These are phyloP conservation scores for Eucalyptus microcorys DNA, from an alignment of 345 rosid genomes.

Conservation along the genomic window DNA sequence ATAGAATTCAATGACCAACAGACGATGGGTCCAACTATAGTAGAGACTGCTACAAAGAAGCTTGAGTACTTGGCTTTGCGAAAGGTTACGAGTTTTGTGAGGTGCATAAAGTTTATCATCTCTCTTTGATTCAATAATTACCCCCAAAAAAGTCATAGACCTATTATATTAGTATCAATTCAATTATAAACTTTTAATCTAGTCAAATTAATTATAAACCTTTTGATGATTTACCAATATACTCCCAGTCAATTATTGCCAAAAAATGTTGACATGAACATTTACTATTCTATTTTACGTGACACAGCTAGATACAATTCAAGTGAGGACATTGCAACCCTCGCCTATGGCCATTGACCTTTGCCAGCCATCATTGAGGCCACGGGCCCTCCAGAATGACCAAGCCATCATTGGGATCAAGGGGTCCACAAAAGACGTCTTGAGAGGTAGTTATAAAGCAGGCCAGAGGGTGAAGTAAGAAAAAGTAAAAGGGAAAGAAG, in stretches of 20 bases:
- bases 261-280: no score
- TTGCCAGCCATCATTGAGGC: accelerated
- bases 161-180: accelerated
- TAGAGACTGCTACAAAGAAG: background rate
- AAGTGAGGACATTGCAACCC: accelerated
- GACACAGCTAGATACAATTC: accelerated
- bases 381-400: no score
- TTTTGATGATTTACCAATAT: accelerated
- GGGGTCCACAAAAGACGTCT: no score
- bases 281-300: background rate
- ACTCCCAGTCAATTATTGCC: accelerated
- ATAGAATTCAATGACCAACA: background rate
- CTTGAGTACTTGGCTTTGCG: background rate
- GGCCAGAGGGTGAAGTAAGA: no score
- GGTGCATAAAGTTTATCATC: background rate
- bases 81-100: background rate
- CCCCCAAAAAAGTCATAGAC: accelerated
- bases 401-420: no score
- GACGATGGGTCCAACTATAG: accelerated
- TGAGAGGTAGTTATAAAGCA: no score
- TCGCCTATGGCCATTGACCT: background rate
- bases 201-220: accelerated
- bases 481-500: background rate
- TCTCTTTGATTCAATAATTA: accelerated
- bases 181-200: no score